A percentile compares a stretch with the other conserved stretches of the same genome.
Evolutionary conservation across 176 grass and related monocot species (phyloP).

Genomic region (Poa annua): DNA sequence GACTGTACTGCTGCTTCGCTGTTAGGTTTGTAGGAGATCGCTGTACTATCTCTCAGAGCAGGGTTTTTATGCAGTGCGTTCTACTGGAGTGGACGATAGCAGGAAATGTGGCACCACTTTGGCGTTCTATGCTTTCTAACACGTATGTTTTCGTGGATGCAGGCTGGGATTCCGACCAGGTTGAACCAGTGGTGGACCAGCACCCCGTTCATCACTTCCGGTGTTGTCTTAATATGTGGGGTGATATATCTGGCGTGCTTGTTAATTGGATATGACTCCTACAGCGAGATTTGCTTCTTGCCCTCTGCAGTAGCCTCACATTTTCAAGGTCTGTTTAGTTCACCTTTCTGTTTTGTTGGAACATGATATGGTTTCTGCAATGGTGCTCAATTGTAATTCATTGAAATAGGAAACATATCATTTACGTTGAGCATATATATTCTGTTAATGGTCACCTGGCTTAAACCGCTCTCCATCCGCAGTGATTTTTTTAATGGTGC

Average conservation of each 20-base stretch:
- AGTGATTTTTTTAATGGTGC: background rate
- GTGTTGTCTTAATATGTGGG: constrained; percentile 70
- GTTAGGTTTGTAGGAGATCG: constrained; percentile 11
- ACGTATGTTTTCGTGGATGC: constrained; percentile 9
- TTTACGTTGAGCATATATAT: background rate
- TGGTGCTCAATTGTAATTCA: background rate
- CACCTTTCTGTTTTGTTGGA: background rate
- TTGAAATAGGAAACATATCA: background rate
- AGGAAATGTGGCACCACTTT: background rate
- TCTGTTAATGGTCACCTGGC: background rate
- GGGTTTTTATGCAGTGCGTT: background rate
- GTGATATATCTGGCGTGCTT: constrained; percentile 82
- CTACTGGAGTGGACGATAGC: background rate
- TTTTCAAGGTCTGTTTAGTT: constrained; percentile 77
- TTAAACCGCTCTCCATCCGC: background rate
- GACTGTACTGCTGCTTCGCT: background rate
- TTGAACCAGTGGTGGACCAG: constrained; percentile 85
- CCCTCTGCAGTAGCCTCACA: constrained; percentile 69
- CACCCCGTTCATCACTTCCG: constrained; percentile 86
- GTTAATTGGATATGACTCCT: constrained; percentile 93
- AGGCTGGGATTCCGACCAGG: constrained; percentile 87
- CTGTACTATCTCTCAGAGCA: background rate
- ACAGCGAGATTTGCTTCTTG: constrained; percentile 84
- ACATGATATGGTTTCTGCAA: background rate
- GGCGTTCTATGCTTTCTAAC: background rate